Evolutionary conservation across 2,329 filamentous ascomycete species (phyloP).

Genomic region (Neofusicoccum parvum): DNA sequence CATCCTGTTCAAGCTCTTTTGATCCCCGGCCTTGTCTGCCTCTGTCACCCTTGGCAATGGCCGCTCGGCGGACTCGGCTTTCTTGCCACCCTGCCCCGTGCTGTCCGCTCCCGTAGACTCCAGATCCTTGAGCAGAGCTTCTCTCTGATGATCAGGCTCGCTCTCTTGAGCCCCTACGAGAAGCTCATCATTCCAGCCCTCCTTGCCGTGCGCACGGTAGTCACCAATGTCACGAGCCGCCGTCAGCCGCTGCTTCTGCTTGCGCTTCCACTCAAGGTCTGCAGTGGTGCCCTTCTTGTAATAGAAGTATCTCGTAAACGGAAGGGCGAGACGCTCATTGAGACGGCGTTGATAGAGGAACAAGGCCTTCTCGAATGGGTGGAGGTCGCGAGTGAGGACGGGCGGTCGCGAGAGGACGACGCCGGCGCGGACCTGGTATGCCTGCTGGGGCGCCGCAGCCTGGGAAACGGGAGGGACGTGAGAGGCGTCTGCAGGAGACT

Average conservation of each 20-base stretch:
- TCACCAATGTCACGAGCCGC: slow-evolving; percentile 82
- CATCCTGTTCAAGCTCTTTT: slow-evolving; percentile 74
- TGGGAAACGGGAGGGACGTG: slow-evolving; percentile 35
- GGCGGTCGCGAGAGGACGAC: slow-evolving; percentile 88
- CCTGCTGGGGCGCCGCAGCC: slow-evolving; percentile 43
- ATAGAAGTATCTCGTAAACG: slow-evolving; percentile 91
- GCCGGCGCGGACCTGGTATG: slow-evolving; percentile 58
- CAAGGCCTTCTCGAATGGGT: slow-evolving; percentile 87
- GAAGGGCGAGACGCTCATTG: slow-evolving; percentile 85
- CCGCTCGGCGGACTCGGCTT: slow-evolving; percentile 68
- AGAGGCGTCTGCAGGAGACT: slow-evolving; percentile 30
- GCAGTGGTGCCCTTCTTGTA: slow-evolving; percentile 87
- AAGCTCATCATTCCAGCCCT: slow-evolving; percentile 91
- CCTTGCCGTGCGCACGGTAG: slow-evolving; percentile 73
- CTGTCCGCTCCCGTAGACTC: slow-evolving; percentile 68
- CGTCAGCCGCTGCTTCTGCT: slow-evolving; percentile 74
- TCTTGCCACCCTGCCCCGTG: slow-evolving; percentile 45
- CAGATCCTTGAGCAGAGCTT: slow-evolving; percentile 74
- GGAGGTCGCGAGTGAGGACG: slow-evolving; percentile 78
- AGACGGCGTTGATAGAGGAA: slow-evolving; percentile 97
- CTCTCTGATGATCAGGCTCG: slow-evolving; percentile 64
- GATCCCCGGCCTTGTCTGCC: slow-evolving; percentile 75
- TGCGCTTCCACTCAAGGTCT: slow-evolving; percentile 87
- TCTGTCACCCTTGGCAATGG: slow-evolving; percentile 73
- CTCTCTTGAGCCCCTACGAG: slow-evolving; percentile 71